These are phyloP conservation scores for Candida nitratophila DNA, from an alignment of 805 yeast species.

Conservation along the genomic window DNA sequence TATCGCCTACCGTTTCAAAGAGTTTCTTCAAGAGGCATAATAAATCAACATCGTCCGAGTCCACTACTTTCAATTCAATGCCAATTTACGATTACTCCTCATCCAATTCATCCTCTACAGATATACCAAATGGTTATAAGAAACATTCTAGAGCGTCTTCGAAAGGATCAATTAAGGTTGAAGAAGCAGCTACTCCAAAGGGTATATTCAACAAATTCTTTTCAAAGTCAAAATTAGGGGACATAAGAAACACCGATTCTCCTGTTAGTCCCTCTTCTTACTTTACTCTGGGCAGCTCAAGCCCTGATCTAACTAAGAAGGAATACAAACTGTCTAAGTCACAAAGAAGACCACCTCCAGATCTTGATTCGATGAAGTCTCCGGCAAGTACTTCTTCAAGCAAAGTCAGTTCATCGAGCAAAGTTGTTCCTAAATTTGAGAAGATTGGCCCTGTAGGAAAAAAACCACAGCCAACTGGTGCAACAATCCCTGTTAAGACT, in stretches of 20 bases:
- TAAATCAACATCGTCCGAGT: constrained; percentile 56
- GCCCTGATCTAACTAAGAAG: constrained; percentile 7
- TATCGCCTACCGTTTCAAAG: constrained; percentile 30
- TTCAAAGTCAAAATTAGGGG: constrained; percentile 15
- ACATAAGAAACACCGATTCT: constrained; percentile 10
- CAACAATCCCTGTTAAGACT: constrained; percentile 23
- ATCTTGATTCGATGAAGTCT: constrained; percentile 6
- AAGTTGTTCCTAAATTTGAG: constrained; percentile 16
- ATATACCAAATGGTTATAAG: constrained; percentile 3
- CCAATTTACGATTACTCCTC: not conserved
- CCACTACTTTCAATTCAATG: constrained; percentile 31
- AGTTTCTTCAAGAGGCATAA: constrained; percentile 58
- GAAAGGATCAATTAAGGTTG: constrained; percentile 15
- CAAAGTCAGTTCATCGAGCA: constrained; percentile 1
- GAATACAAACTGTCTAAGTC: not conserved
- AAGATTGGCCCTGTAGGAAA: constrained; percentile 29
- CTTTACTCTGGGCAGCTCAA: constrained; percentile 3
- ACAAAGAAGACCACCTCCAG: constrained; percentile 3
- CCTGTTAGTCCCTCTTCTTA: constrained; percentile 22
- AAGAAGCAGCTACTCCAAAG: constrained; percentile 19
- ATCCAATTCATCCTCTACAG: constrained; percentile 5
- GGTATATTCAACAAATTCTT: constrained; percentile 25
- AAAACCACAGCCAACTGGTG: constrained; percentile 26
- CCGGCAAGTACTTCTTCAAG: not conserved
- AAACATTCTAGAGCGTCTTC: constrained; percentile 21